Evolutionary conservation across 768 basidiomycete genomes (phyloP), one percentile per base, ranked within the genome.

Genomic region (Paxillus ammoniavirescens): DNA sequence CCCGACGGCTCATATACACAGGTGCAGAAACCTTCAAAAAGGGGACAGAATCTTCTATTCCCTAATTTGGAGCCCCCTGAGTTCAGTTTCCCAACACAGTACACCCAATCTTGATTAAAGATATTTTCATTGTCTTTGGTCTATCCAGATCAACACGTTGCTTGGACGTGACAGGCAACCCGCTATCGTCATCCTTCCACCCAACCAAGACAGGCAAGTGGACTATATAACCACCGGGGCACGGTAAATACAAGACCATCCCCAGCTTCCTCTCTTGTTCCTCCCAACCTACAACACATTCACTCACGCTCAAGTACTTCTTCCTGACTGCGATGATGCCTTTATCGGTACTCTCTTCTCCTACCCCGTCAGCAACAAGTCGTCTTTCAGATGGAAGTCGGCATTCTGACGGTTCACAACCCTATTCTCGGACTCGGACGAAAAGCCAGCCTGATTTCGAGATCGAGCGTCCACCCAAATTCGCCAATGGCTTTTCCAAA

Each of bases 391-490:
- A 75, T 26, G 67, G 67, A 5, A 69, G 70, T 53, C 70, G 68
- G 54, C 66, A 71, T 53, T 72, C 69, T 52, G 69, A 70, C 56
- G 50, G 48, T 7, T 47, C 58, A 23, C 66, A 75, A 17, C 60
- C 74, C 36, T 74, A 72, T 51, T 61, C 71, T 28, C 73, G 77
- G 37, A 74, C 75, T 28, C 73, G 77, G 36, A 74, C 75, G 9
- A 72, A 75, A 15, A 78, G 77, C 52, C 60, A 72, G 26, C 65
- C 77, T 10, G 82, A 83, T 38, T 89, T 90, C 61, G 84, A 88
- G 70, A 79, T 90, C 60, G 88, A 89, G 67, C 79, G 76, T 52
- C 69, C 73, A 13, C 67, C 72, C 33, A 69, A 77, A 71, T 58
- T 67, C 69, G 61, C 75, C 28, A 53, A 47, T 43, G 43, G 28